phyloP scores from a whole-genome alignment of 2,329 filamentous ascomycete genomes.

The Apiospora arundinis region DNA sequence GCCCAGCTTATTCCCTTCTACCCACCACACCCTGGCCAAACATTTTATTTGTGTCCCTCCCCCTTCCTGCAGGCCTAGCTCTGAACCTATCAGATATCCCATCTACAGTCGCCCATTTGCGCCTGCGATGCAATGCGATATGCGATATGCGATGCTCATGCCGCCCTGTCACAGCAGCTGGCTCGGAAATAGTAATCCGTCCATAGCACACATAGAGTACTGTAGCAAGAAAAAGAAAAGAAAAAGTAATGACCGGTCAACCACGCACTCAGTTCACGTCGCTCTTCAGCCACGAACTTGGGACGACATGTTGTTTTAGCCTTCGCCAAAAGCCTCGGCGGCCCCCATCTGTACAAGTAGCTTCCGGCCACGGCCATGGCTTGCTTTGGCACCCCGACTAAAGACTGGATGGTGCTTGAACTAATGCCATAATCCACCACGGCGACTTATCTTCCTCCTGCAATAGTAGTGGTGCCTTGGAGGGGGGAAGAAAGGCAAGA shows the following conservation, averaged over 20 bases:
- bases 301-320: conserved; percentile 3
- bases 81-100: neutral
- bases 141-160: neutral
- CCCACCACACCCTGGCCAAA: neutral
- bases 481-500: neutral
- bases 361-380: neutral
- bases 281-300: neutral
- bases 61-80: conserved; percentile 1
- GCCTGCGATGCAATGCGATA: neutral
- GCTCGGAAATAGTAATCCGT: neutral
- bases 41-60: neutral
- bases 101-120: neutral
- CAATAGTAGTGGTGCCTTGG: neutral
- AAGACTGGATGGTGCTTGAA: neutral
- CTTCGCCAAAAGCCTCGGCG: conserved; percentile 2
- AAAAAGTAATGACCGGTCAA: neutral
- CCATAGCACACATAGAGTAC: neutral
- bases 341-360: neutral
- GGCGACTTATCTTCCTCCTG: neutral
- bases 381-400: neutral
- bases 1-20: neutral
- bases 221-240: no score
- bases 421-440: neutral
- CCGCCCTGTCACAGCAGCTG: neutral
- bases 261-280: neutral